Base-by-base conservation (phyloP, 2,329 filamentous ascomycete species). In the Biscogniauxia marginata region DNA sequence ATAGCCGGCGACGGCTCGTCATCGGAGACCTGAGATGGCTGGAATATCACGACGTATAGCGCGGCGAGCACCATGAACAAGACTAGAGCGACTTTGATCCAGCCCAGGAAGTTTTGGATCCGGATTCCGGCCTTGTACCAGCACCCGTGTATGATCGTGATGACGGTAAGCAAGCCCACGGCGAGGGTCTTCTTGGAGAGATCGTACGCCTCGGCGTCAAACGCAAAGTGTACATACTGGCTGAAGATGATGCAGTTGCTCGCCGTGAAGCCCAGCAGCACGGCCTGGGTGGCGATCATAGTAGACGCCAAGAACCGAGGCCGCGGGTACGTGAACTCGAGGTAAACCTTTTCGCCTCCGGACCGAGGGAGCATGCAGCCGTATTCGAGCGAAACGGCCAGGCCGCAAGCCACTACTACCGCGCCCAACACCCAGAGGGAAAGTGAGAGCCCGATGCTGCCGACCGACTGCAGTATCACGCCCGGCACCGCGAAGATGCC, bases 401-500 rank as follows among this genome's bases (percentile, higher is more conserved):
- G 73, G 0, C 84, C 84, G 51, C 82, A 86, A 7, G 80, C 84
- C 0, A 85, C 82, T 7, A 89, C 75, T 1, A 84, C 62, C 0
- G 85, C 84, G 1, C 87, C 87, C 0, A 84, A 70, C 0, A 87
- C 54, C 88, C 88, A 90, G 3, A 90, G 70, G 0, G 79, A 60
- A 1, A 90, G 70, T 0, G 85, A 79, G 2, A 90, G 71, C 0
- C 86, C 87, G 0, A 87, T 77, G 54, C 86, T 90, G 1, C 88
- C 88, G 1, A 85, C 84, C 0, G 84, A 81, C 39, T 83, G 80
- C 3, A 89, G 77, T 50, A 91, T 88, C 4, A 85, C 79, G 0
- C 84, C 87, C 0, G 86, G 88, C 0, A 86, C 89, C 0, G 87
- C 86, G 65, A 90, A 91, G 60, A 91, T 89, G 22, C 87, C 87